Evolutionary conservation across 768 basidiomycete species (phyloP), one percentile per base, ranked within the genome.

Genomic region (Coprinopsis cinerea): DNA sequence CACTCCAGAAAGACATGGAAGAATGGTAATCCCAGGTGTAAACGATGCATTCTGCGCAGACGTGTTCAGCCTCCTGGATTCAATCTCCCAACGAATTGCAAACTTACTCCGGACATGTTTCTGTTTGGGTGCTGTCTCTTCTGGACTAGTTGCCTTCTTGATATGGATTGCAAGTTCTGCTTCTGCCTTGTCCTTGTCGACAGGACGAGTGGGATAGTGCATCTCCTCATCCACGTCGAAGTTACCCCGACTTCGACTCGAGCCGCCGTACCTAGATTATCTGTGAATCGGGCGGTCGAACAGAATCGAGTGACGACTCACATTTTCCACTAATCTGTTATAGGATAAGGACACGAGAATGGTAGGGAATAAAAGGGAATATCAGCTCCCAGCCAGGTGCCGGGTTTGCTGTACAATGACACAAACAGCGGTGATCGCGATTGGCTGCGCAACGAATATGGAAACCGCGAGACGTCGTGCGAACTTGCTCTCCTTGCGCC

Each of bases 11-110:
- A 4, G 94, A 94, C 58, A 91, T 84, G 28, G 94, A 97, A 17
- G 93, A 89, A 61, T 97, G 94, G 61, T 98, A 98, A 67, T 99
- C 96, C 94, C 94, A 97, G 5, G 96, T 98, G 67, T 93, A 99
- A 22, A 98, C 91, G 64, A 99, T 97, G 60, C 89, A 92, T 73
- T 97, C 95, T 98, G 65, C 9, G 54, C 46, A 47, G 36, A 26
- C 51, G 56, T 44, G 54, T 52, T 44, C 47, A 53, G 52, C 47
- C 49, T 44, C 26, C 47, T 35, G 47, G 36, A 28, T 35, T 43
- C 35, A 28, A 32, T 14, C 27, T 15, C 23, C 23, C 43, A 40
- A 32, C 50, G 37, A 49, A 25, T 44, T 35, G 40, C 14, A 47
- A 36, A 76, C 86, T 65, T 70, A 97, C 95, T 98, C 65, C 96